Evolutionary conservation across 805 yeast species (phyloP).

Genomic region (Dipodascus albidus): DNA sequence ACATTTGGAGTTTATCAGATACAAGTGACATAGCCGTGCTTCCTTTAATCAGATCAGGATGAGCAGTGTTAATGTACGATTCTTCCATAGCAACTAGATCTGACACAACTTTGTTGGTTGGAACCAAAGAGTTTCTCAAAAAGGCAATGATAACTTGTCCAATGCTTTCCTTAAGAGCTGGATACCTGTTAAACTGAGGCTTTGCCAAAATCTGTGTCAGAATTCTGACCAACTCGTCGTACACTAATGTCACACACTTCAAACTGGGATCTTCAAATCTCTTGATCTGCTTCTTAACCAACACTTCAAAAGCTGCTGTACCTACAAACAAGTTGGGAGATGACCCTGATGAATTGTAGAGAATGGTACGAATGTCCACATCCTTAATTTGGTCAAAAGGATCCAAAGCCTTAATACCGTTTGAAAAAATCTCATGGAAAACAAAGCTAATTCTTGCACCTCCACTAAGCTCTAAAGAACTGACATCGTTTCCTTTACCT

Average conservation of each 20-base stretch:
- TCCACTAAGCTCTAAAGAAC: constrained; percentile 85
- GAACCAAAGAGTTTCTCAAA: constrained; percentile 66
- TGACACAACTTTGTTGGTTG: constrained; percentile 75
- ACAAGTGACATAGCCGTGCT: constrained; percentile 91
- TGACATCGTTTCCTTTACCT: constrained; percentile 87
- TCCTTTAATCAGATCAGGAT: constrained; percentile 91
- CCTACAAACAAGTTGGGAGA: constrained; percentile 95
- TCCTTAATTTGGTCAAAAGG: constrained; percentile 96
- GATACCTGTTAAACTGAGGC: constrained; percentile 79
- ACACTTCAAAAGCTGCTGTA: constrained; percentile 91
- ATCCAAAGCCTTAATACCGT: constrained; percentile 84
- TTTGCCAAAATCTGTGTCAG: constrained; percentile 74
- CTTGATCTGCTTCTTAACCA: constrained; percentile 82
- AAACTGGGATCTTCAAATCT: constrained; percentile 91
- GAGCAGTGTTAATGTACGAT: constrained; percentile 93
- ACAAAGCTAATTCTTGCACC: constrained; percentile 98
- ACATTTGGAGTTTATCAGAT: constrained; percentile 67
- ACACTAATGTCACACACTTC: constrained; percentile 81
- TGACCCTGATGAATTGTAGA: constrained; percentile 94
- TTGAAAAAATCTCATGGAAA: constrained; percentile 91
- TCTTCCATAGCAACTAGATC: constrained; percentile 81
- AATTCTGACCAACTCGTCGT: constrained; percentile 90
- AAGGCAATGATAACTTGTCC: constrained; percentile 71
- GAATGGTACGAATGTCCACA: constrained; percentile 89
- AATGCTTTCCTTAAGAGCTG: constrained; percentile 81